Evolutionary conservation across 805 yeast genomes (phyloP), one percentile per base, ranked within the genome.

Genomic region (Candida xyloterini): DNA sequence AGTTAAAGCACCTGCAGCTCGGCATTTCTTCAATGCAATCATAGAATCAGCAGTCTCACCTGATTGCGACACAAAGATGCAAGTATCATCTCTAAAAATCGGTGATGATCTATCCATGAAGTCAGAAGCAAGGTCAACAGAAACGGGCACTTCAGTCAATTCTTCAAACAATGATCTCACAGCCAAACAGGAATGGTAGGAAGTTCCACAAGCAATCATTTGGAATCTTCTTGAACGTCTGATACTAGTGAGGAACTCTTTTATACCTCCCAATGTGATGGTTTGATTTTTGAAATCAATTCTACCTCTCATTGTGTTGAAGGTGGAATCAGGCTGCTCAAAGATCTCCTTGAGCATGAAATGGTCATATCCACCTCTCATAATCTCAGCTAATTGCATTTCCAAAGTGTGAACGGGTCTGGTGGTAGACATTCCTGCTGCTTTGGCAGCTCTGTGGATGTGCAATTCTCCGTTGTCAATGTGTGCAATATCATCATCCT

Each of bases 151-250:
- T 60, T 91, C 98, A 23, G 96, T 88, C 57, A 93, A 74, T 63
- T 93, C 99, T 68, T 93, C 99, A 62, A 93, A 90, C 49, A 89
- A 82, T 11, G 96, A 85, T 67, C 99, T 81, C 15, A 96, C 91
- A 15, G 99, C 99, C 61, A 93, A 69, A 72, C 99, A 93, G 13
- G 99, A 93, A 68, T 93, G 99, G 63, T 90, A 93, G 0, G 99
- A 93, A 6, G 99, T 93, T 70, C 99, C 99, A 70, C 99, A 93
- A 2, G 99, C 99, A 68, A 93, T 86, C 98, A 93, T 93, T 44
- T 90, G 86, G 56, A 93, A 76, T 67, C 99, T 80, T 68, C 97
- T 81, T 55, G 96, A 89, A 59, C 96, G 80, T 68, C 98, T 79
- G 48, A 93, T 86, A 32, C 93, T 85, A 21, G 93, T 80, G 48